Conservation (phyloP, 1,139 yeast species). For the Blastobotrys proliferans region DNA sequence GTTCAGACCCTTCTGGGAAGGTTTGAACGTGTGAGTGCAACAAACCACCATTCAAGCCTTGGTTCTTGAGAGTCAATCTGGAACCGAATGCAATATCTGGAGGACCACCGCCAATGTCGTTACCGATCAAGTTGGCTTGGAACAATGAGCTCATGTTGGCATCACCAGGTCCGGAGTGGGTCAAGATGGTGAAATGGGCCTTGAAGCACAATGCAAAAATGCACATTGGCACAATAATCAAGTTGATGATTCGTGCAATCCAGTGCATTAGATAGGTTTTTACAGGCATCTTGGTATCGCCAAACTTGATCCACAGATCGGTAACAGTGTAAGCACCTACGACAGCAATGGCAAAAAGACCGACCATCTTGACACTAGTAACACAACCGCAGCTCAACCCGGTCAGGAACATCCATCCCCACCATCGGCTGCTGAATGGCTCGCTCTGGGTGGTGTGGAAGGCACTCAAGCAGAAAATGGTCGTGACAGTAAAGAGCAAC, state of each 20-base stretch:
- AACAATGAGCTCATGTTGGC: conserved; percentile 95
- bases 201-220: conserved; percentile 72
- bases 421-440: conserved; percentile 80
- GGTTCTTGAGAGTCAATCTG: conserved; percentile 74
- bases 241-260: conserved; percentile 58
- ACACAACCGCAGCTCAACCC: conserved; percentile 91
- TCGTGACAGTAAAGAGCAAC: conserved; percentile 82
- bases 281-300: conserved; percentile 45
- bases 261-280: conserved; percentile 59
- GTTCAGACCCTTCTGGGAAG: conserved; percentile 92
- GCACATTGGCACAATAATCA: conserved; percentile 69
- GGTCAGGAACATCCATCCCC: conserved; percentile 79
- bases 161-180: conserved; percentile 90
- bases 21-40: conserved; percentile 93
- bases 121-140: conserved; percentile 87
- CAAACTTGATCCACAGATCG: conserved; percentile 65
- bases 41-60: conserved; percentile 88
- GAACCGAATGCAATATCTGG: conserved; percentile 83
- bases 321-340: conserved; percentile 81
- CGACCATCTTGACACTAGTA: conserved; percentile 87
- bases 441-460: conserved; percentile 68
- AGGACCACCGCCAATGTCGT: conserved; percentile 81
- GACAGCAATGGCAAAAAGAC: conserved; percentile 74
- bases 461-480: conserved; percentile 70
- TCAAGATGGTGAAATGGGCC: conserved; percentile 70